Percentiles rank a stretch among this genome's conserved stretches.
These are phyloP conservation scores for Trametes meyenii DNA, from an alignment of 768 basidiomycete species.

Conservation along the genomic window DNA sequence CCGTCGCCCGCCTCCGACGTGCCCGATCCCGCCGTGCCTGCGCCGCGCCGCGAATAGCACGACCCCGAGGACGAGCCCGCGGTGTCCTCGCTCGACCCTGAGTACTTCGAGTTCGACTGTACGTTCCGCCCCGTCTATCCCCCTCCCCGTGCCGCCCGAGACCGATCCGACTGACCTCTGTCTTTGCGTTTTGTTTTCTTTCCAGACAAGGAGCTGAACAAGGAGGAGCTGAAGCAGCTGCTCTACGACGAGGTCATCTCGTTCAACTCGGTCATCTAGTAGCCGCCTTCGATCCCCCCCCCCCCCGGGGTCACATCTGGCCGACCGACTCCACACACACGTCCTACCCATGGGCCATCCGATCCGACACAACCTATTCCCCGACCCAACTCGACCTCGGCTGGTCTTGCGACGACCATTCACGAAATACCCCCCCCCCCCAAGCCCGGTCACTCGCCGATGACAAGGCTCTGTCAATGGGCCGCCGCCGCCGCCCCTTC, in stretches of 20 bases:
- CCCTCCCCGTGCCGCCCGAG: conserved; percentile 32
- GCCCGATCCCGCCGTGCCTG: not conserved
- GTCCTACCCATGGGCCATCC: no score
- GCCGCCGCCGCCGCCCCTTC: not conserved
- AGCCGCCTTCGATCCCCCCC: not conserved
- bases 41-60: conserved; percentile 47
- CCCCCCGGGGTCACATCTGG: not conserved
- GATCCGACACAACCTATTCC: no score
- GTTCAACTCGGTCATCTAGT: conserved; percentile 66
- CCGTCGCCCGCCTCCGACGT: not conserved
- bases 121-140: conserved; percentile 33
- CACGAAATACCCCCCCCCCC: not conserved
- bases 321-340: not conserved
- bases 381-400: no score
- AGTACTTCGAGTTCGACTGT: conserved; percentile 92
- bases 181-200: not conserved
- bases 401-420: conserved; percentile 11
- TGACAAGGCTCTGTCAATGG: not conserved
- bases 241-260: conserved; percentile 83
- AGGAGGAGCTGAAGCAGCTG: conserved; percentile 78
- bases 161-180: no score
- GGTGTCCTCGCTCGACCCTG: conserved; percentile 76
- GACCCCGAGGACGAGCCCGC: conserved; percentile 90
- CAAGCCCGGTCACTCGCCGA: not conserved
- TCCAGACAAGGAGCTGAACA: conserved; percentile 58